Base-by-base conservation (phyloP, 768 basidiomycete species). In the Fistulinella prunicolor region DNA sequence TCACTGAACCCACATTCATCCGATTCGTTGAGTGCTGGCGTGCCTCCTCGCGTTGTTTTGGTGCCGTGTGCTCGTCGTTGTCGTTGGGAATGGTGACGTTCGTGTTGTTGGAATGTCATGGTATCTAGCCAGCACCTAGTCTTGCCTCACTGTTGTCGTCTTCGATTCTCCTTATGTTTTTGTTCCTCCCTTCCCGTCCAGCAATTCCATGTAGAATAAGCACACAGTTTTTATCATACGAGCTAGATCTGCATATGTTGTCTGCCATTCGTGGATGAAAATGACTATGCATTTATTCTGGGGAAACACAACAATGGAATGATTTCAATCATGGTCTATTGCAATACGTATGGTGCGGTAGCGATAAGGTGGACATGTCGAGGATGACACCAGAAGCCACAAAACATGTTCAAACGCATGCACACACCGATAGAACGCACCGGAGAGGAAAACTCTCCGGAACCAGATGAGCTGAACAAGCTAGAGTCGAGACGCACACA, bases 201-300 rank as follows among this genome's bases (percentile, higher is more conserved):
- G 57, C 67, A 69, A 55, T 55, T 54, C 55, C 63, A 63, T 69
- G 65, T 67, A 67, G 65, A 69, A 57, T 67, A 67, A 61, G 47
- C 65, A 63, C 53, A 57, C 43, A 44, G 8, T 42, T 45, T 60
- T 59, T 65, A 63, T 50, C 53, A 54, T 57, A 62, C 45, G 50
- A 52, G 51, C 45, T 50, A 51, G 40, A 56, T 49, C 50, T 50
- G 38, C 51, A 41, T 43, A 32, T 37, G 20, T 38, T n/a, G n/a
- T n/a, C n/a, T n/a, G n/a, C n/a, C n/a, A 36, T 21, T 47, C 12
- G 38, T 35, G 40, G 13, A 30, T 40, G 53, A 37, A 42, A 42
- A 28, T 37, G 44, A 29, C 20, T 30, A 26, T 44, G 44, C 44
- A 36, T 46, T 39, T 46, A 46, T 29, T 35, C n/a, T n/a, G n/a